Conservation (phyloP, 176 grass and related monocot species). For the Melocanna baccifera region DNA sequence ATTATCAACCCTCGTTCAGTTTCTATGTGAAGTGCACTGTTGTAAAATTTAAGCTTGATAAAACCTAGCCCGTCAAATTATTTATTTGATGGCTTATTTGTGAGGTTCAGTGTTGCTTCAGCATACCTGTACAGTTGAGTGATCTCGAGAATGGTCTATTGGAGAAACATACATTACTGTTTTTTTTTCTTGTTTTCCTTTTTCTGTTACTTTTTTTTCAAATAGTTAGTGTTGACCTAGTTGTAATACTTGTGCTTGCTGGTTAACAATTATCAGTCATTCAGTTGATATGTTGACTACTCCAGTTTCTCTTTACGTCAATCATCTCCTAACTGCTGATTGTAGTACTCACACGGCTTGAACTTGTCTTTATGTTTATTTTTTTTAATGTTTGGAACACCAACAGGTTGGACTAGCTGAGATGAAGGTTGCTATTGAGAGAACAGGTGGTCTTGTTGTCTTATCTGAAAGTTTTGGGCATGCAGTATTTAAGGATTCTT, state of each 20-base stretch:
- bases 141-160: not conserved
- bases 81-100: not conserved
- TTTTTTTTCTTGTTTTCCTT: not conserved
- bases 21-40: not conserved
- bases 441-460: conserved; percentile 97
- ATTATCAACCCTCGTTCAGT: not conserved
- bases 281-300: not conserved
- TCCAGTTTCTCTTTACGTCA: not conserved
- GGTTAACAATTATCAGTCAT: not conserved
- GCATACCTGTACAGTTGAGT: not conserved
- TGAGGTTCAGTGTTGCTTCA: not conserved
- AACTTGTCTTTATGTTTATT: not conserved
- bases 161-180: not conserved
- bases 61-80: not conserved
- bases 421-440: conserved; percentile 96
- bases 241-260: not conserved
- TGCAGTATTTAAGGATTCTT: conserved; percentile 94
- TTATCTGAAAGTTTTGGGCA: conserved; percentile 99
- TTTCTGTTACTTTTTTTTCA: not conserved
- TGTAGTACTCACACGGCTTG: not conserved
- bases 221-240: not conserved
- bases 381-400: conserved; percentile 26
- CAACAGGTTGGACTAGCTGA: conserved; percentile 85
- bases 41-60: not conserved
- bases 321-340: not conserved